Percentiles rank a stretch among this genome's conserved stretches.
Evolutionary conservation across 2,329 filamentous ascomycete genomes (phyloP).

Genomic region (Monilinia fructicola): DNA sequence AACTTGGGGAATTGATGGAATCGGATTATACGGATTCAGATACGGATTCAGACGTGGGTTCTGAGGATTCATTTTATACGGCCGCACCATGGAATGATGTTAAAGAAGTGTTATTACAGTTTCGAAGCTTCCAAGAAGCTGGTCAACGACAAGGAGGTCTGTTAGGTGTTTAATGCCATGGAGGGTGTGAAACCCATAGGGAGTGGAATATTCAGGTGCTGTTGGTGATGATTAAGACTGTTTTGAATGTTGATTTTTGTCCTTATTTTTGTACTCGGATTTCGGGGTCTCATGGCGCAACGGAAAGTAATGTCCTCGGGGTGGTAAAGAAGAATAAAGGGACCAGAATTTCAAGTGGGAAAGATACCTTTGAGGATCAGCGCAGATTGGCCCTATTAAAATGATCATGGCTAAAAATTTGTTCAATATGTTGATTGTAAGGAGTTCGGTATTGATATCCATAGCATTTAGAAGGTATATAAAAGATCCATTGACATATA

Average conservation of each 20-base stretch:
- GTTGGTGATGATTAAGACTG: not conserved
- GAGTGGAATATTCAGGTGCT: not conserved
- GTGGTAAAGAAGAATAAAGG: not conserved
- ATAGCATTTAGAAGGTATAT: not conserved
- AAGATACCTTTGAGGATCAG: not conserved
- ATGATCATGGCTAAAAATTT: not conserved
- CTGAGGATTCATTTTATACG: conserved; percentile 20
- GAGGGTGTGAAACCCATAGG: not conserved
- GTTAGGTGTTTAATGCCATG: not conserved
- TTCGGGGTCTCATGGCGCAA: not conserved
- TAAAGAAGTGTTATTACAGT: conserved; percentile 8
- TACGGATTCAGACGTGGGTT: conserved; percentile 13
- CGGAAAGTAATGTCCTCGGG: not conserved
- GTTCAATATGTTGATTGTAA: not conserved
- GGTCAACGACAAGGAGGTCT: conserved; percentile 5
- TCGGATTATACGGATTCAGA: conserved; percentile 13
- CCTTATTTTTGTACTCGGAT: not conserved
- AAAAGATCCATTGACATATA: not conserved
- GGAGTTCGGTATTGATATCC: conserved; percentile 18
- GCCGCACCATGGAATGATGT: conserved; percentile 19
- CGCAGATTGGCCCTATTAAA: not conserved
- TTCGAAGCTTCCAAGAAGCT: conserved; percentile 12
- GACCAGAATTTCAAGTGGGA: not conserved
- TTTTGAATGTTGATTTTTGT: not conserved
- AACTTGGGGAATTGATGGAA: conserved; percentile 18